phyloP scores from a whole-genome alignment of 805 yeast species.

The Candida xyloterini region DNA sequence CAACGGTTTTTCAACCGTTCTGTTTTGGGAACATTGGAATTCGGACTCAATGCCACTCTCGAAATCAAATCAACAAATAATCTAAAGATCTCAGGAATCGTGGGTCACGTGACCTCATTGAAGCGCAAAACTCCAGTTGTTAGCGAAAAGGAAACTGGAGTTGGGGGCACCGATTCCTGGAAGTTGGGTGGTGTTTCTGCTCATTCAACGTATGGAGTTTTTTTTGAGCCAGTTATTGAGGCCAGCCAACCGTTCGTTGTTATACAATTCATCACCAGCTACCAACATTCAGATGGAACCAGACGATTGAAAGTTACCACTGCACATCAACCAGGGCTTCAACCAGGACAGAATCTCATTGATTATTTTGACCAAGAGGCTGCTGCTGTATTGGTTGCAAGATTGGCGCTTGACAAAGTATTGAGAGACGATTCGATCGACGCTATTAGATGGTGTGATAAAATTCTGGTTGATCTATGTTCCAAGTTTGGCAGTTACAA shows the following conservation, averaged over 20 bases:
- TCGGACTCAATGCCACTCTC: conserved; percentile 59
- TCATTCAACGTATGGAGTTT: conserved; percentile 57
- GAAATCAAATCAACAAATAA: conserved; percentile 53
- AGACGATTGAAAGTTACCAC: conserved; percentile 62
- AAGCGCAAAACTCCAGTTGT: conserved; percentile 32
- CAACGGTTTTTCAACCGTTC: conserved; percentile 46
- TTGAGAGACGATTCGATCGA: conserved; percentile 35
- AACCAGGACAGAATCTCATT: conserved; percentile 39
- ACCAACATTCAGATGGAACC: conserved; percentile 60
- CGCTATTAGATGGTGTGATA: conserved; percentile 51
- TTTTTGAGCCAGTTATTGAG: conserved; percentile 44
- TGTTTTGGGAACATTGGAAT: conserved; percentile 37
- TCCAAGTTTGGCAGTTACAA: conserved; percentile 46
- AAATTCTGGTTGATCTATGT: conserved; percentile 44
- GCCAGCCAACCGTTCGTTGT: conserved; percentile 30
- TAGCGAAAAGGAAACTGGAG: conserved; percentile 41
- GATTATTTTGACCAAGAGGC: conserved; percentile 66
- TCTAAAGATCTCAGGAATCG: conserved; percentile 53
- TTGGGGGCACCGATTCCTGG: conserved; percentile 56
- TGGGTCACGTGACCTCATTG: conserved; percentile 60
- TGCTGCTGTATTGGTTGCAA: conserved; percentile 58
- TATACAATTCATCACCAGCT: conserved; percentile 56
- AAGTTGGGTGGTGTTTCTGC: conserved; percentile 53
- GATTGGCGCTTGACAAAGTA: conserved; percentile 48
- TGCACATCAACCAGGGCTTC: conserved; percentile 41